phyloP scores from a whole-genome alignment of 257 asterid species.

The Solanum chiquidenum region DNA sequence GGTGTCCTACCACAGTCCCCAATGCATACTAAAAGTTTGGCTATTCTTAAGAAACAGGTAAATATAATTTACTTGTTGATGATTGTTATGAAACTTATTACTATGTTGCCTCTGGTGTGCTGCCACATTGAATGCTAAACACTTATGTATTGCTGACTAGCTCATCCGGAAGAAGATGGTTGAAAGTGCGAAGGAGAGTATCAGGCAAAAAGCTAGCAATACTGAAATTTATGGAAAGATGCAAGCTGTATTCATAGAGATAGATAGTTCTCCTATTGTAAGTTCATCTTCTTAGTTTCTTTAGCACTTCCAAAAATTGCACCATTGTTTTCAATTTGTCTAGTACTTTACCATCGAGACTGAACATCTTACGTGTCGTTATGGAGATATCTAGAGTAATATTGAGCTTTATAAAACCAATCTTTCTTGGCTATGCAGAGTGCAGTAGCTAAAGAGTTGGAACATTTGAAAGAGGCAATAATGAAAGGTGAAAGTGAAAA shows the following conservation, averaged over 20 bases:
- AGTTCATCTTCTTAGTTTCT: background rate
- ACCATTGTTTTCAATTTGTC: background rate
- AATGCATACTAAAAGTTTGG: conserved; percentile 51
- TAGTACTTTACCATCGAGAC: background rate
- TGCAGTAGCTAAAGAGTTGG: conserved; percentile 28
- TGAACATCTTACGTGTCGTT: background rate
- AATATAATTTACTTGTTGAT: background rate
- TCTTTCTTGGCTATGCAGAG: conserved; percentile 11
- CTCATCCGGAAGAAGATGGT: conserved; percentile 45
- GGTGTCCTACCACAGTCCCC: conserved; percentile 69
- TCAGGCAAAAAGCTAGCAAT: conserved; percentile 27
- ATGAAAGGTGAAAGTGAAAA: conserved; percentile 20
- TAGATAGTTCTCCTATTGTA: conserved; percentile 39
- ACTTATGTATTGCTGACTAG: conserved; percentile 1
- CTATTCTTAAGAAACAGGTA: conserved; percentile 40
- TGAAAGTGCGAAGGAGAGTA: conserved; percentile 34
- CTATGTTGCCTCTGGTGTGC: background rate
- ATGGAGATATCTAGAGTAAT: background rate
- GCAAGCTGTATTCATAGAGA: conserved; percentile 44
- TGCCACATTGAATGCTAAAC: background rate
- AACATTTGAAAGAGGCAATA: conserved; percentile 41
- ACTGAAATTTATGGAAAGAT: conserved; percentile 49
- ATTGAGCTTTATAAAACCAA: background rate
- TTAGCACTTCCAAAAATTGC: background rate
- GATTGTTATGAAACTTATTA: background rate